Evolutionary conservation across 78 protist species (phyloP).

Genomic region (Trichosphaerium sp.): DNA sequence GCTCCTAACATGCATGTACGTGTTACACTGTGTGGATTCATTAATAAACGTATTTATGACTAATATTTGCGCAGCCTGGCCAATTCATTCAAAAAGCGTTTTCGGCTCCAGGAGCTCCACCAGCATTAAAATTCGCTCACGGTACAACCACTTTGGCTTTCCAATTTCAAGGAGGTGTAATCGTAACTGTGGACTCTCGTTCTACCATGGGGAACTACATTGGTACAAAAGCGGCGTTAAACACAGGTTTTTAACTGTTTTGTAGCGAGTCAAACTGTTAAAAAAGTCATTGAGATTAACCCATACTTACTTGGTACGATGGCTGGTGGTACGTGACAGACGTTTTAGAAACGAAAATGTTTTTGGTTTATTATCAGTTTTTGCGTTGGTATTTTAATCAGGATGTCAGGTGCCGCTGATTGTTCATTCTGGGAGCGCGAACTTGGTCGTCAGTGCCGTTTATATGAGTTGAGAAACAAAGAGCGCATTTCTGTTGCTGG

Average conservation of each 20-base stretch:
- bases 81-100: neutral
- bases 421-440: conserved; percentile 96
- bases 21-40: no score
- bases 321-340: no score
- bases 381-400: no score
- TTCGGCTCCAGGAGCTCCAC: neutral
- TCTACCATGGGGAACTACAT: conserved; percentile 92
- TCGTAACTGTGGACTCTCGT: conserved; percentile 96
- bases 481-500: conserved; percentile 95
- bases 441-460: conserved; percentile 84
- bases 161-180: conserved; percentile 77
- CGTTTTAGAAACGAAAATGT: no score
- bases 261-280: conserved; percentile 87
- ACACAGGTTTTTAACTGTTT: neutral
- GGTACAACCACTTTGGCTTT: conserved; percentile 99
- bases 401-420: conserved; percentile 99
- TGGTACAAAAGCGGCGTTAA: conserved; percentile 11
- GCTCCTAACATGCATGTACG: no score
- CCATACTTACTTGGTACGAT: conserved; percentile 97
- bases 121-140: conserved; percentile 42
- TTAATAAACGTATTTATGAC: no score
- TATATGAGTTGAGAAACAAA: conserved; percentile 79
- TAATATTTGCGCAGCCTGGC: neutral
- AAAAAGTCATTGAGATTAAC: conserved; percentile 97
- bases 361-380: no score